Evolutionary conservation across 2,329 filamentous ascomycete species (phyloP).

Genomic region (Cercospora berteroae): DNA sequence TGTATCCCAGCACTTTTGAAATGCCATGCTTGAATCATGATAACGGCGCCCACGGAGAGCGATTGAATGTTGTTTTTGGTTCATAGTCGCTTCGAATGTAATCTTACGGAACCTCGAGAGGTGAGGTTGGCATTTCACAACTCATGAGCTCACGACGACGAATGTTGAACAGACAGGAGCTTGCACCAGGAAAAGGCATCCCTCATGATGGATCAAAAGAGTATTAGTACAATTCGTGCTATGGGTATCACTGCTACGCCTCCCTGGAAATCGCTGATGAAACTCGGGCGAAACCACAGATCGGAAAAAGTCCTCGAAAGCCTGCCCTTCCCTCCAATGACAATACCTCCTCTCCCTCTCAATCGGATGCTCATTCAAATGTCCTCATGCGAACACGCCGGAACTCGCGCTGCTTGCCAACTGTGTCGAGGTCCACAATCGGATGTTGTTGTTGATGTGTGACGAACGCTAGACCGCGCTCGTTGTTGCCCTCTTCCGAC

Average conservation of each 20-base stretch:
- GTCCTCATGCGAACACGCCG: not conserved
- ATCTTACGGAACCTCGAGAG: constrained; percentile 14
- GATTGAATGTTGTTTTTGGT: constrained; percentile 19
- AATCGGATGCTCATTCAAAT: not conserved
- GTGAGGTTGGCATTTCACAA: not conserved
- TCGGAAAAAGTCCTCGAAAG: constrained; percentile 1
- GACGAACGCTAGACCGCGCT: constrained; percentile 36
- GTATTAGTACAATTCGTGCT: constrained; percentile 15
- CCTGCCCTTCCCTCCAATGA: constrained; percentile 1
- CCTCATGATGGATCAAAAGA: constrained; percentile 6
- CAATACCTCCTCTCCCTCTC: not conserved
- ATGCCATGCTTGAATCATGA: constrained; percentile 18
- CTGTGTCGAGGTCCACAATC: not conserved
- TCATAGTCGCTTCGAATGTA: constrained; percentile 21
- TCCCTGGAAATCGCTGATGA: not conserved
- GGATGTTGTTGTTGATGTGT: not conserved
- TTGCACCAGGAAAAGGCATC: not conserved
- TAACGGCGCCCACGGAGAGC: constrained; percentile 27
- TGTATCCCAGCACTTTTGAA: constrained; percentile 9
- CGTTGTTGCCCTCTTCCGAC: constrained; percentile 38
- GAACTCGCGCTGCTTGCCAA: not conserved
- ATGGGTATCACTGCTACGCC: constrained; percentile 27
- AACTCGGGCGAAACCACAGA: not conserved
- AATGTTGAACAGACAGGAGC: not conserved
- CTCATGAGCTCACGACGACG: not conserved